Evolutionary conservation across 2,329 filamentous ascomycete genomes (phyloP).

Genomic region (Trichoderma hamatum): DNA sequence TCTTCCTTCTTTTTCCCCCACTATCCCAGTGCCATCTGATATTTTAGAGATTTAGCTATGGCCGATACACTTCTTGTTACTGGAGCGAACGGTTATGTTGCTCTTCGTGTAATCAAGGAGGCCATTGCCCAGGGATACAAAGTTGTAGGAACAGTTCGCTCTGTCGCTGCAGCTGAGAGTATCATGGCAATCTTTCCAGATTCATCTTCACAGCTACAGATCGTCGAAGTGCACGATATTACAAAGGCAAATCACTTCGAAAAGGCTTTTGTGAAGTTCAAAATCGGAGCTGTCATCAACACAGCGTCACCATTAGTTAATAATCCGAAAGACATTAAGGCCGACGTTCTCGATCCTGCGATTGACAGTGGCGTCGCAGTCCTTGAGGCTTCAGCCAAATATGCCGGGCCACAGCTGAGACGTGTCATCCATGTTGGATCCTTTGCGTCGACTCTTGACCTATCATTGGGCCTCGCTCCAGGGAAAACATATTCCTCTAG

Average conservation of each 20-base stretch:
- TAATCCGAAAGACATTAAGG: background rate
- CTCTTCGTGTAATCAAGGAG: background rate
- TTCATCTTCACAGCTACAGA: background rate
- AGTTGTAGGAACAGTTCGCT: background rate
- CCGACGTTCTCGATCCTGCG: background rate
- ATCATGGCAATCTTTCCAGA: background rate
- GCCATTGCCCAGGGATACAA: background rate
- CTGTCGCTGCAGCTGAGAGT: background rate
- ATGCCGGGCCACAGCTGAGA: background rate
- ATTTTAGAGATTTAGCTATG: background rate
- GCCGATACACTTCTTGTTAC: background rate
- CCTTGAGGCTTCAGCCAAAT: background rate
- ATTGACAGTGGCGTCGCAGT: background rate
- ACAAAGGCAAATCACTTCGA: background rate
- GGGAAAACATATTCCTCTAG: background rate
- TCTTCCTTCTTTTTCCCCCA: background rate
- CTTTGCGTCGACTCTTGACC: background rate
- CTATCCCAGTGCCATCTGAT: background rate
- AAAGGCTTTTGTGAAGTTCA: background rate
- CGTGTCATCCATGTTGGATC: background rate
- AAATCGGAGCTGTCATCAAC: background rate
- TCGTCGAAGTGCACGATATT: background rate
- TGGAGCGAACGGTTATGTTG: conserved; percentile 2
- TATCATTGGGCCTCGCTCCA: background rate
- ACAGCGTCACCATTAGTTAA: background rate